Percentiles rank a stretch among this genome's conserved stretches.
These are phyloP conservation scores for Elsinoe necatrix DNA, from an alignment of 2,329 filamentous ascomycete genomes.

Conservation along the genomic window DNA sequence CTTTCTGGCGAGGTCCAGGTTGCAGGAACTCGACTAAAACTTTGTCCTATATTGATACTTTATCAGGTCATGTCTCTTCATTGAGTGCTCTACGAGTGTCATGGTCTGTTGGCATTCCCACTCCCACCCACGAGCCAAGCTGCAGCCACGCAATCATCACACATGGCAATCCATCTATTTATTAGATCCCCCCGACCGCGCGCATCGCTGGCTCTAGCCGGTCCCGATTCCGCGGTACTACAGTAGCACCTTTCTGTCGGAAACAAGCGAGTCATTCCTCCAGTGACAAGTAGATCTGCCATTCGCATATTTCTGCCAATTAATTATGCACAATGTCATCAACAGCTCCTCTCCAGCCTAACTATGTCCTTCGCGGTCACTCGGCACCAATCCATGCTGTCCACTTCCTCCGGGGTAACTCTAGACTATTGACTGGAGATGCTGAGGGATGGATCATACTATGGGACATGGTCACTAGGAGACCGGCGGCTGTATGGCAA, in stretches of 20 bases:
- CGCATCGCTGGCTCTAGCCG: not conserved
- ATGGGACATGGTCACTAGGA: slow-evolving; percentile 77
- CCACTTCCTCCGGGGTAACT: slow-evolving; percentile 63
- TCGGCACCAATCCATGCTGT: slow-evolving; percentile 69
- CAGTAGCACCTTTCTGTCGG: slow-evolving; percentile 5
- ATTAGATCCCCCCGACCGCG: not conserved
- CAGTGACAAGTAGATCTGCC: not conserved
- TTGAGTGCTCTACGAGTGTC: not conserved
- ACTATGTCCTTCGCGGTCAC: slow-evolving; percentile 78
- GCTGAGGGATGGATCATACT: slow-evolving; percentile 80
- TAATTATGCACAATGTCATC: slow-evolving; percentile 1
- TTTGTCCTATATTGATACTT: not conserved
- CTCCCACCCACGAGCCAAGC: not conserved
- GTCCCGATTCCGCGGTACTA: slow-evolving; percentile 9
- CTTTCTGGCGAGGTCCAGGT: slow-evolving; percentile 1
- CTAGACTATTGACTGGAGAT: slow-evolving; percentile 75
- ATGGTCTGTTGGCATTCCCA: not conserved
- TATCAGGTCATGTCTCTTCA: not conserved
- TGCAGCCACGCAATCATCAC: slow-evolving; percentile 9
- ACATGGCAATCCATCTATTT: slow-evolving; percentile 13
- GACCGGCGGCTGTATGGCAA: slow-evolving; percentile 75
- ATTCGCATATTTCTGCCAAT: not conserved
- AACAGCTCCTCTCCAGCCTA: slow-evolving; percentile 45
- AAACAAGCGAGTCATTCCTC: slow-evolving; percentile 4
- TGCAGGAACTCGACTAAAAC: not conserved